Evolutionary conservation across 768 basidiomycete genomes (phyloP).

Genomic region (Leccinellum rugosiceps): DNA sequence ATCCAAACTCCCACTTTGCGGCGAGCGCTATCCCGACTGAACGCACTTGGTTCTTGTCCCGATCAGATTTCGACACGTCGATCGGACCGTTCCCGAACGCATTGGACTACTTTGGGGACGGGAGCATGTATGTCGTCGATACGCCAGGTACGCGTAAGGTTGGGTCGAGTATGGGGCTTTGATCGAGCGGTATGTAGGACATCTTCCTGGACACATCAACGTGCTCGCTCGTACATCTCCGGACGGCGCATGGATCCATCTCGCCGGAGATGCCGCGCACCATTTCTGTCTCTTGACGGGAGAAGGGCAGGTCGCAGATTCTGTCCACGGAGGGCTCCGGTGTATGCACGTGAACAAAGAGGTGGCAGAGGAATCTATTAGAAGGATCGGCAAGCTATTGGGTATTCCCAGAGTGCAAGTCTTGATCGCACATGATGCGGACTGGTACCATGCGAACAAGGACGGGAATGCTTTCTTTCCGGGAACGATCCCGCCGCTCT

Average conservation of each 20-base stretch:
- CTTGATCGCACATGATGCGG: not conserved
- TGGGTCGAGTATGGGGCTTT: too few relatives aligned
- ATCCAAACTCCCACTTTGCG: too few relatives aligned
- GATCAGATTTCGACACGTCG: slow-evolving; percentile 10
- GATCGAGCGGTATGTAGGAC: too few relatives aligned
- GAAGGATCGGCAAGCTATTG: not conserved
- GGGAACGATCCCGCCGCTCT: not conserved
- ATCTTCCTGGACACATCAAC: too few relatives aligned
- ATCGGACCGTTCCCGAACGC: slow-evolving; percentile 18
- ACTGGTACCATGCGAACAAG: not conserved
- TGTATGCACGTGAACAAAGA: slow-evolving; percentile 35
- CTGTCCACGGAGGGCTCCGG: too few relatives aligned
- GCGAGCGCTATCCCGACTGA: slow-evolving; percentile 27
- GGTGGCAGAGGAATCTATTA: not conserved
- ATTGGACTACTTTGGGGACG: slow-evolving; percentile 52
- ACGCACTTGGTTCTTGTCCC: slow-evolving; percentile 35
- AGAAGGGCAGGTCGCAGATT: too few relatives aligned
- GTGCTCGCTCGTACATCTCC: too few relatives aligned
- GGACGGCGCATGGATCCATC: too few relatives aligned
- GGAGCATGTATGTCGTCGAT: slow-evolving; percentile 44
- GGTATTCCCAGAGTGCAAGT: not conserved
- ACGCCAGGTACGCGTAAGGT: too few relatives aligned
- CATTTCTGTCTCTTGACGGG: too few relatives aligned
- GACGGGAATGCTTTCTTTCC: not conserved
- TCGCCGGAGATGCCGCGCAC: too few relatives aligned